Base-by-base conservation (phyloP, 768 basidiomycete species). In the Filobasidium floriforme region DNA sequence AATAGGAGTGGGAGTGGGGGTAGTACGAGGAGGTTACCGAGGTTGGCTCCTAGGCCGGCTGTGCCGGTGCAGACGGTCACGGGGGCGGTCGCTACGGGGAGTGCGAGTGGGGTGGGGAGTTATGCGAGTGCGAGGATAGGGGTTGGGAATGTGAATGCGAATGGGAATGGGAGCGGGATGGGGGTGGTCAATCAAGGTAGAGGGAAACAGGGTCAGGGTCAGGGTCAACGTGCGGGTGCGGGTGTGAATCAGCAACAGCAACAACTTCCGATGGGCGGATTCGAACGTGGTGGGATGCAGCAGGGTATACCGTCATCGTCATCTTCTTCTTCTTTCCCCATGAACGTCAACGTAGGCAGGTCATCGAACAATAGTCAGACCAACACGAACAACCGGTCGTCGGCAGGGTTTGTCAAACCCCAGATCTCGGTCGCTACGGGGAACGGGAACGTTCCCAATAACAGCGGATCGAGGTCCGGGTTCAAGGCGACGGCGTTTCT, bases 21-120 rank as follows among this genome's bases (percentile, higher is more conserved):
- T 28, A 57, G 57, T 43, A 14, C 5, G 46, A 49, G 46, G 12
- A 65, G 52, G 44, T 43, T 65, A 32, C 64, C 59, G 29, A 65
- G 59, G 32, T 51, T 65, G 59, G 64, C 64, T 15, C 64, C 64
- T 15, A 65, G 37, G 22, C 64, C 64, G 59, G 41, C 49, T 18
- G 55, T 57, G 12, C 40, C 63, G 63, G 63, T 57, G 11, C 41
- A 28, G 37, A 24, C 28, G 32, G 49, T 32, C 46, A 28, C 32
- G 26, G 49, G 15, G 62, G 62, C 22, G 55, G 32, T 7, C 37
- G 62, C n/a, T 52, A 63, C 62, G 46, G 51, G 28, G 49, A 63
- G 49, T 54, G 12, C 12, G 62, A 40, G 55, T 52, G 14, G 62
- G n/a, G n/a, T n/a, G 62, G 7, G 15, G 55, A 52, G 63, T 37